Evolutionary conservation across 345 rosid species (phyloP), one percentile per base, ranked within the genome.

Genomic region (Erucastrum elatum): DNA sequence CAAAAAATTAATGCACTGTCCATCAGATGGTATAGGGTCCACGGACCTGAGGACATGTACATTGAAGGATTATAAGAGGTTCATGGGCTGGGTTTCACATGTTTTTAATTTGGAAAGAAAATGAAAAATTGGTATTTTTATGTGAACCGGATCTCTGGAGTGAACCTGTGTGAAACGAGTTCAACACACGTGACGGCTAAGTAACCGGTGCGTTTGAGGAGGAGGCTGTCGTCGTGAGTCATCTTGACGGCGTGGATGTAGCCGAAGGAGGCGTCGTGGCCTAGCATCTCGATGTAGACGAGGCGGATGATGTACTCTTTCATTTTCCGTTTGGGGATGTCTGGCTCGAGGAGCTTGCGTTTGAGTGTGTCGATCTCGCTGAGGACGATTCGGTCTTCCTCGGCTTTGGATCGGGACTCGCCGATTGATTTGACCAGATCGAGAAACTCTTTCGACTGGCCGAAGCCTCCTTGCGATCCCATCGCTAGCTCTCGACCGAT

Each of bases 181-280:
- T 21, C 21, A 21, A 21, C 21, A 21, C 21, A 21, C 0, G 98
- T 95, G 25, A 95, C 98, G 0, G 99, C 98, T 67, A 95, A 76
- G 88, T 95, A 95, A 5, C 99, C 99, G 7, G 98, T 93, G 68
- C 99, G 90, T 77, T 95, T 95, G 58, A 93, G 94, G 27, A 83
- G 82, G 5, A 93, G 84, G 68, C 53, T 85, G 55, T 93, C 99
- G 65, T 95, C 94, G 83, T 95, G 99, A 0, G 99, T 95, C 99
- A 95, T 95, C 85, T 95, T 95, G 27, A 95, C 99, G 75, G 99
- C 97, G 81, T 95, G 96, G 77, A 95, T 95, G 87, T 95, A 91
- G 6, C 98, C 98, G 60, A 95, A 95, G 5, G 99, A 95, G 59
- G 99, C 97, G 75, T 93, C 98, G 78, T 95, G 98, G 30, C 99